Base-by-base conservation (phyloP, 2,329 filamentous ascomycete genomes). In the Sarocladiaceae sp. region DNA sequence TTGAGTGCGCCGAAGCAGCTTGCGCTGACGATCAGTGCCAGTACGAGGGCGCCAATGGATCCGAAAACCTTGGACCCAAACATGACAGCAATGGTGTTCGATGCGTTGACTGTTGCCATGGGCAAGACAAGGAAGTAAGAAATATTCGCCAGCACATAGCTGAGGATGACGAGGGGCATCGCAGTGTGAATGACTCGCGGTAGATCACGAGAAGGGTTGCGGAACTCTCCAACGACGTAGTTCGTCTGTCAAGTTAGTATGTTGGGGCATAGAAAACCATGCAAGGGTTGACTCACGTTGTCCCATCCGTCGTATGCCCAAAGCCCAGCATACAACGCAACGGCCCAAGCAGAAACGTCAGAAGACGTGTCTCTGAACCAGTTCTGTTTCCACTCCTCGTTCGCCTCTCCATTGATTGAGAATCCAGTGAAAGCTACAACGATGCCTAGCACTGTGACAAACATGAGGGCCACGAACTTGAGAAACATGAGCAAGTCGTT, bases 221-320 rank as follows among this genome's bases (percentile, higher is more conserved):
- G 85, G 69, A 98, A 97, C 65, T 98, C 93, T 55, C 90, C 93
- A 1, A 94, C 89, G 6, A 98, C 93, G 58, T 96, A 98, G 66
- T 96, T 98, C 50, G 91, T 95, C 88, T 93, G 51, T 7, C 9
- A 33, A 11, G 27, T 27, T 31, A 50, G 64, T 52, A 65, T 56
- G 6, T 33, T 42, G 43, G 32, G 57, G 21, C 51, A 21, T 9
- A 23, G 44, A 2, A 34, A 44, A 29, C 27, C 5, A n/a, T 45
- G 9, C 12, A 35, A 23, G 24, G 7, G 21, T n/a, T 4, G 37
- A 72, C 84, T 69, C 68, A 93, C 88, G 63, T 98, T 98, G 61
- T 98, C 93, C 93, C 93, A 98, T 23, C 93, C 93, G 60, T 98
- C 93, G 65, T 93, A 98, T 1, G 93, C 93, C 93, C 93, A 98